Evolutionary conservation across 495 filamentous ascomycete species (phyloP), one percentile per base, ranked within the genome.

Genomic region (Lasiosphaeria ovina): DNA sequence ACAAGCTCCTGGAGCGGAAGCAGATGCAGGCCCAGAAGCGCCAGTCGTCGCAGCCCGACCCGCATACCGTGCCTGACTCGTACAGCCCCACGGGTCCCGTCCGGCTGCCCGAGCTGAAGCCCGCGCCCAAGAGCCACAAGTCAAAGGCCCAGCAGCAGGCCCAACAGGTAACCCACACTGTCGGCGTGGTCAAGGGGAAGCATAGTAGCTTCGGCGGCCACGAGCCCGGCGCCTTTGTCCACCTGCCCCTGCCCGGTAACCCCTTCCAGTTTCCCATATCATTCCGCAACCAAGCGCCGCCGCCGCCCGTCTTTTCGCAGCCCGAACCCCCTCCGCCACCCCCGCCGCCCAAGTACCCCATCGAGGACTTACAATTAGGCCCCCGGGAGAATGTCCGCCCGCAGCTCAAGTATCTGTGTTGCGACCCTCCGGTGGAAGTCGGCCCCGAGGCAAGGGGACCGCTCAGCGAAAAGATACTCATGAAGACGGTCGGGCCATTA

Each of bases 311-410:
- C 6, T 49, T 56, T 45, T 57, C 62, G 0, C 65, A 75, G 35
- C 82, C 84, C 4, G 76, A 79, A 2, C 77, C 79, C 1, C 82
- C 86, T 35, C 84, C 90, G 9, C 83, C 90, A 5, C 89, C 89
- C 17, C 90, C 91, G 33, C 85, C 88, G 0, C 85, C 93, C 59
- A 96, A 93, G 68, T 97, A 97, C 70, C 94, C 94, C 0, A 96
- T 97, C 58, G 94, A 98, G 62, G 94, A 98, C 72, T 72, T 98
- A 38, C 89, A 97, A 59, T 76, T 98, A 17, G 77, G 83, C 17
- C 86, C 84, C 3, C 78, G 82, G 51, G 86, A 80, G 12, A 76
- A 78, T 10, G 79, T 80, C 40, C 72, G 94, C 11, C 94, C 94
- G 6, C 71, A 82, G 3, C 74, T 98, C 54, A 91, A 91, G 60